Percentiles rank a stretch among this genome's conserved stretches.
Evolutionary conservation across 116 monocot species (phyloP).

Genomic region (Thalassia testudinum): DNA sequence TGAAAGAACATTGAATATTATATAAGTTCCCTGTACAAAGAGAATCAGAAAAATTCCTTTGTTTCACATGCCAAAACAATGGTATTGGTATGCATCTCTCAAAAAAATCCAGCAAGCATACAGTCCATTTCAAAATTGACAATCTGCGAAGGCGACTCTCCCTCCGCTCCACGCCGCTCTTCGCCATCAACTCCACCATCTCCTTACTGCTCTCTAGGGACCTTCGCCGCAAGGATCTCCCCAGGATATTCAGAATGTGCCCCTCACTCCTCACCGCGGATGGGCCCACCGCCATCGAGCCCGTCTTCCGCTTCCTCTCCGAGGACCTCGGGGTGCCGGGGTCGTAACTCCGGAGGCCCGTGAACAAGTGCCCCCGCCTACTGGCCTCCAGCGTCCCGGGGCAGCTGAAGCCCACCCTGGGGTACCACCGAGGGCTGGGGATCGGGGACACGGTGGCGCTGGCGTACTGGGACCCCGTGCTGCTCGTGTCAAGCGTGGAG

Average conservation of each 20-base stretch:
- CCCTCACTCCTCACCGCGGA: conserved; percentile 56
- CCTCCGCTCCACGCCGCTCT: too few species aligned
- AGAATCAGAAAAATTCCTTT: too few species aligned
- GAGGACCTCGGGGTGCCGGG: conserved; percentile 31
- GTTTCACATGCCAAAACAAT: too few species aligned
- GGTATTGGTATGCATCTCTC: too few species aligned
- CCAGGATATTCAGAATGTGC: conserved; percentile 60
- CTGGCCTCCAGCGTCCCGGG: conserved; percentile 47
- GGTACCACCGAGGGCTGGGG: conserved; percentile 49
- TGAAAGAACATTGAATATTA: too few species aligned
- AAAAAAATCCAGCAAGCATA: too few species aligned
- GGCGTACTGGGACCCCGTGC: conserved; percentile 42
- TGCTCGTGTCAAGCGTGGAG: conserved; percentile 74
- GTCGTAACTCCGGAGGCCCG: conserved; percentile 16
- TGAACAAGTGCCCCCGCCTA: conserved; percentile 74
- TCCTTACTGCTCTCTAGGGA: conserved; percentile 62
- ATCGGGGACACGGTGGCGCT: conserved; percentile 26
- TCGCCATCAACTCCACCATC: conserved; percentile 49
- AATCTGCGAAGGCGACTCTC: too few species aligned
- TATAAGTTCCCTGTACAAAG: too few species aligned
- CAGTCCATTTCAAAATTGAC: too few species aligned
- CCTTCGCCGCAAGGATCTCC: conserved; percentile 57
- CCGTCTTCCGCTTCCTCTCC: conserved; percentile 69
- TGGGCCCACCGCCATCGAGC: conserved; percentile 24
- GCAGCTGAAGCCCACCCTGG: conserved; percentile 53